Evolutionary conservation across 345 rosid species (phyloP).

Genomic region (Populus nigra): DNA sequence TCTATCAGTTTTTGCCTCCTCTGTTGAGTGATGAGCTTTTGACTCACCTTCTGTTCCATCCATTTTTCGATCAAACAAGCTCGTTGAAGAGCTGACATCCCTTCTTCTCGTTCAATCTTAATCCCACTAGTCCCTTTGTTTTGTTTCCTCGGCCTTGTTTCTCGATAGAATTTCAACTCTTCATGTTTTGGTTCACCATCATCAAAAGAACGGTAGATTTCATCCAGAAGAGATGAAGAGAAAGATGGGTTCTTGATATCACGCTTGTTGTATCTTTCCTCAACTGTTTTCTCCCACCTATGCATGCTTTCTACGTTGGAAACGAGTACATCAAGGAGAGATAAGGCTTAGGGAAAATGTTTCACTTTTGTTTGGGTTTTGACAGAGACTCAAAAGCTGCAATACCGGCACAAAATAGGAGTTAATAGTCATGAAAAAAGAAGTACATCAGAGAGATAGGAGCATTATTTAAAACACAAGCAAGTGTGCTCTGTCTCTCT

Average conservation of each 20-base stretch:
- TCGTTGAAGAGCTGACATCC: slow-evolving; percentile 27
- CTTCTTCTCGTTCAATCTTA: slow-evolving; percentile 13
- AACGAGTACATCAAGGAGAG: background rate
- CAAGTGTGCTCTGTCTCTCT: background rate
- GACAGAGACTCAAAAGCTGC: slow-evolving; percentile 29
- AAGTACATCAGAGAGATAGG: background rate
- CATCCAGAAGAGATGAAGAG: slow-evolving; percentile 84
- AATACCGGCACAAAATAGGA: background rate
- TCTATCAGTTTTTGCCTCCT: slow-evolving; percentile 27
- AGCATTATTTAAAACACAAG: background rate
- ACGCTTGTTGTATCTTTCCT: slow-evolving; percentile 21
- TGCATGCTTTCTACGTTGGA: slow-evolving; percentile 28
- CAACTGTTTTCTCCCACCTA: slow-evolving; percentile 37
- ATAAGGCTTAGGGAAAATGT: background rate
- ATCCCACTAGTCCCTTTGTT: slow-evolving; percentile 14
- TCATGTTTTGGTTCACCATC: slow-evolving; percentile 36
- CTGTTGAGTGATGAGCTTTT: slow-evolving; percentile 6
- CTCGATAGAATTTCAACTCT: slow-evolving; percentile 42
- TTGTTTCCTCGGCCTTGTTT: slow-evolving; percentile 35
- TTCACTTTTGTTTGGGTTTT: slow-evolving; percentile 3
- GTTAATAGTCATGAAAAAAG: background rate
- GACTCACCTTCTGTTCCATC: slow-evolving; percentile 39
- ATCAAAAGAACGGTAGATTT: slow-evolving; percentile 83
- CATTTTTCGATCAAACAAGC: slow-evolving; percentile 43
- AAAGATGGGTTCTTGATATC: slow-evolving; percentile 62